Conservation (phyloP, 306 rosid species). For the Trichosanthes truncata region DNA sequence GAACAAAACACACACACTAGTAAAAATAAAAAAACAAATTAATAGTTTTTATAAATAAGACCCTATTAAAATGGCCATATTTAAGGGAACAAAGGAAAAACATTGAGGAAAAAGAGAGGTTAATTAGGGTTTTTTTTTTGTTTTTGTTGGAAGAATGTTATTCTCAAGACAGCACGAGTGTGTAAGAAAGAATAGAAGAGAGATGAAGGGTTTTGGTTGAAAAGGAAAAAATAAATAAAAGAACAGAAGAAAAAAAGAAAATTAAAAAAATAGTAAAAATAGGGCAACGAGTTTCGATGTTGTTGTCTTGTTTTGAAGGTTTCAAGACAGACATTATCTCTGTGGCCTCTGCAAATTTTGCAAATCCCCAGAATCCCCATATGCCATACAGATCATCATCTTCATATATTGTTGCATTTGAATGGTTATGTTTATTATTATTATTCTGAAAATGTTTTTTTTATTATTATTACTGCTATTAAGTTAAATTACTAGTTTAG, state of each 20-base stretch:
- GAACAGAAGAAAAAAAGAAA: not conserved
- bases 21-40: not conserved
- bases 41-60: not conserved
- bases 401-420: not conserved
- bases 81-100: not conserved
- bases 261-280: not conserved
- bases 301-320: slow-evolving; percentile 51
- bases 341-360: slow-evolving; percentile 14
- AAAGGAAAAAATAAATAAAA: not conserved
- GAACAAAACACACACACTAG: slow-evolving; percentile 8
- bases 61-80: not conserved
- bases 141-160: slow-evolving; percentile 16
- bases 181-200: not conserved
- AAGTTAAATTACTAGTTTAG: too few relatives aligned
- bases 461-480: too few relatives aligned
- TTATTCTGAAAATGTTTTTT: too few relatives aligned
- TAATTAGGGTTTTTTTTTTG: slow-evolving; percentile 11
- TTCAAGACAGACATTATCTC: slow-evolving; percentile 9
- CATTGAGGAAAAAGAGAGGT: slow-evolving; percentile 1
- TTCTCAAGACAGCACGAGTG: slow-evolving; percentile 84
- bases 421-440: too few relatives aligned
- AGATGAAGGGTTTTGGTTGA: slow-evolving; percentile 6
- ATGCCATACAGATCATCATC: slow-evolving; percentile 2
- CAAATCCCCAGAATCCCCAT: slow-evolving; percentile 47
- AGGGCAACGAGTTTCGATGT: slow-evolving; percentile 34